Evolutionary conservation across 2,329 filamentous ascomycete genomes (phyloP).

Genomic region (Rhynchosporium graminicola): DNA sequence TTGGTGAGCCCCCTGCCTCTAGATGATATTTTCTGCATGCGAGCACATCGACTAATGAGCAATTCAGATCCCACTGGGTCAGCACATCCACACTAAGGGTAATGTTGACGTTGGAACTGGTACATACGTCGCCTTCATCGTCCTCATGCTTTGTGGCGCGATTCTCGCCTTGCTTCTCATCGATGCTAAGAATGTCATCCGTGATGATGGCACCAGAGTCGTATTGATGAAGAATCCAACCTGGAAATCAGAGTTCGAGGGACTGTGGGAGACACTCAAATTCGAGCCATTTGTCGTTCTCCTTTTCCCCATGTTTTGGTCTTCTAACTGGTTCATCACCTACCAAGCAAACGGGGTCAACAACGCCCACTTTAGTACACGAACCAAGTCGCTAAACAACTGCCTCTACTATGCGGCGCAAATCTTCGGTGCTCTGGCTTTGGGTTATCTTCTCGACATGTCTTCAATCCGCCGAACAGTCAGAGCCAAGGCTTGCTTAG

Average conservation of each 20-base stretch:
- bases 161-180: conserved; percentile 68
- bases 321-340: conserved; percentile 78
- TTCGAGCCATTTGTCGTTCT: conserved; percentile 72
- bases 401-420: conserved; percentile 79
- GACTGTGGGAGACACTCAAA: conserved; percentile 71
- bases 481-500: conserved; percentile 66
- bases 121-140: conserved; percentile 85
- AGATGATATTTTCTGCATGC: not conserved
- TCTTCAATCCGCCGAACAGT: conserved; percentile 59
- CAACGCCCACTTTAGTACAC: conserved; percentile 67
- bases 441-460: conserved; percentile 71
- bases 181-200: conserved; percentile 71
- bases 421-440: conserved; percentile 72
- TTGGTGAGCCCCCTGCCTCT: conserved; percentile 45
- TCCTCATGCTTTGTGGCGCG: conserved; percentile 77
- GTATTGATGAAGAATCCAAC: conserved; percentile 90
- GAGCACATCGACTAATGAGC: conserved; percentile 14
- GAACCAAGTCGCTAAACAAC: conserved; percentile 75
- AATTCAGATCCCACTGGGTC: conserved; percentile 65
- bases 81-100: conserved; percentile 63
- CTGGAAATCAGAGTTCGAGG: conserved; percentile 76
- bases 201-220: conserved; percentile 75
- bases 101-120: conserved; percentile 63
- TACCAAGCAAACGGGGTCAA: conserved; percentile 80
- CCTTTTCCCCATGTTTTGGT: conserved; percentile 80